These are phyloP conservation scores for Gossypium davidsonii DNA, from an alignment of 441 rosid genomes.

Conservation along the genomic window DNA sequence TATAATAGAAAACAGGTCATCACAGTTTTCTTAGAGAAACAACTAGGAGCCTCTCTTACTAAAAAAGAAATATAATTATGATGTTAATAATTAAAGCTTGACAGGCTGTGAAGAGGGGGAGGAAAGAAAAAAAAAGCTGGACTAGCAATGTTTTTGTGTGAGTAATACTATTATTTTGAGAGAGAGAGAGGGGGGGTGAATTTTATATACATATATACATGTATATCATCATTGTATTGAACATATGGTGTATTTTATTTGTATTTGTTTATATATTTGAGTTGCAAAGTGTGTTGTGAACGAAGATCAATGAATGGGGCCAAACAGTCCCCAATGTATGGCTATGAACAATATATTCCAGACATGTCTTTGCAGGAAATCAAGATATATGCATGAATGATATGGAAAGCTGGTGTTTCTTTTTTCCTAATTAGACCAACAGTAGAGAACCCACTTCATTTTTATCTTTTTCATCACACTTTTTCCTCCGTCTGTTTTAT, in stretches of 20 bases:
- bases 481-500: not conserved
- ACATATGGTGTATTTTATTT: constrained; percentile 3
- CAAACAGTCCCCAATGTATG: constrained; percentile 18
- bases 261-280: constrained; percentile 10
- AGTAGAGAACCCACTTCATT: not conserved
- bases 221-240: not conserved
- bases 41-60: constrained; percentile 30
- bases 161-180: constrained; percentile 11
- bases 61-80: constrained; percentile 26
- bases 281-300: constrained; percentile 17
- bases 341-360: constrained; percentile 38
- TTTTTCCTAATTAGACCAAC: not conserved
- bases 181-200: not conserved
- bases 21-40: constrained; percentile 29
- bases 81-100: constrained; percentile 44
- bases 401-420: not conserved
- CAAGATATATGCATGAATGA: constrained; percentile 20
- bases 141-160: constrained; percentile 18
- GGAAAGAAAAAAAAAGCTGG: constrained; percentile 18
- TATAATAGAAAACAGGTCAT: not conserved
- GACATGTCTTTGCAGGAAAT: constrained; percentile 26
- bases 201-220: not conserved
- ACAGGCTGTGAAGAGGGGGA: constrained; percentile 48
- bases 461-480: not conserved
- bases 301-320: constrained; percentile 25